Percentiles rank a stretch among this genome's conserved stretches.
Conservation (phyloP, 805 yeast genomes). For the Myxozyma geophila region DNA sequence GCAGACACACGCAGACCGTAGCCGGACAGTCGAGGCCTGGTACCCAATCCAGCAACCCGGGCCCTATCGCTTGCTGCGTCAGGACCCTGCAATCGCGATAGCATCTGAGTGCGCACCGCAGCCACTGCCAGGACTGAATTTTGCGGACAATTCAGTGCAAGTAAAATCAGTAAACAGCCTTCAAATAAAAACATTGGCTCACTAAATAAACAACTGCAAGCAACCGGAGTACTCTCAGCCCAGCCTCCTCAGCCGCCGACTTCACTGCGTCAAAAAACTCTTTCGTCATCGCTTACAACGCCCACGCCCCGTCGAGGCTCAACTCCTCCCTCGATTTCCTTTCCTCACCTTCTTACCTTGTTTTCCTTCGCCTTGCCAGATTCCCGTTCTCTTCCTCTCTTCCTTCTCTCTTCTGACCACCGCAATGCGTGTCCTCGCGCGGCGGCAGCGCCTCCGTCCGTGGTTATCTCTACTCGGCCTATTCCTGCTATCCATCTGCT, state of each 20-base stretch:
- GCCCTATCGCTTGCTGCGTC: no score
- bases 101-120: no score
- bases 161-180: no score
- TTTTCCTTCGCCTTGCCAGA: neutral
- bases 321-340: neutral
- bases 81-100: no score
- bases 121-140: no score
- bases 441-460: constrained; percentile 8
- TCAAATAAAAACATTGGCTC: no score
- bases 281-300: neutral
- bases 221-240: no score
- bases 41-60: no score
- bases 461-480: neutral
- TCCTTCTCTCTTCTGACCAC: neutral
- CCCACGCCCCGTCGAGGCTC: neutral
- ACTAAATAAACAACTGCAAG: no score
- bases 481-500: neutral
- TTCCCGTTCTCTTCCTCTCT: neutral
- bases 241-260: neutral
- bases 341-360: neutral
- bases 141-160: no score
- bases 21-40: no score
- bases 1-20: no score
- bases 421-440: constrained; percentile 14
- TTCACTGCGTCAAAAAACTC: neutral